These are phyloP conservation scores for Ustilago loliicola DNA, from an alignment of 1,284 basidiomycete species.

Conservation along the genomic window DNA sequence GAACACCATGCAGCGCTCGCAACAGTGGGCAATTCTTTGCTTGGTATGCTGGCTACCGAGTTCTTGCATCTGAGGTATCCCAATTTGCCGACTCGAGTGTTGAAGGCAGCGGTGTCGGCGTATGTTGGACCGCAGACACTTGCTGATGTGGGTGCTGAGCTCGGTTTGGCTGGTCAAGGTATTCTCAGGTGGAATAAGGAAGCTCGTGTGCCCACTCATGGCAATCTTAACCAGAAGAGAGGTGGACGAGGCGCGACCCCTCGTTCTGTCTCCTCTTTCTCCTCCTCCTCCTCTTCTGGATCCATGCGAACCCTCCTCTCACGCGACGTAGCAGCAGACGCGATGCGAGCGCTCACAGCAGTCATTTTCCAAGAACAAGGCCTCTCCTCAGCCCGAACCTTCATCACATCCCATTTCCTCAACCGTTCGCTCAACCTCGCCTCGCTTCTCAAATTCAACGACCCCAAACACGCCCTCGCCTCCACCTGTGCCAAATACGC, in stretches of 20 bases:
- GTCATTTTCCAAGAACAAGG: constrained; percentile 74
- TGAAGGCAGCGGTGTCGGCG: constrained; percentile 90
- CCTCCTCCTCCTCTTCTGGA: neutral
- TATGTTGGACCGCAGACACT: constrained; percentile 89
- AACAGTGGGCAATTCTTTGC: constrained; percentile 85
- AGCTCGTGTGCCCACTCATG: constrained; percentile 65
- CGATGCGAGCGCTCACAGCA: constrained; percentile 74
- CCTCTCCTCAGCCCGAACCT: constrained; percentile 45
- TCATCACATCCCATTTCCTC: constrained; percentile 55
- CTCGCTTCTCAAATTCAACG: constrained; percentile 83
- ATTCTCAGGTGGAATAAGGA: constrained; percentile 72
- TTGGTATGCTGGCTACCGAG: constrained; percentile 92
- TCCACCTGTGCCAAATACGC: constrained; percentile 68
- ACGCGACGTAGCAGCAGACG: constrained; percentile 68
- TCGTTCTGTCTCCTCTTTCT: neutral
- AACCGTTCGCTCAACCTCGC: constrained; percentile 75
- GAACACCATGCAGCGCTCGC: constrained; percentile 83
- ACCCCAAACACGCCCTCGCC: constrained; percentile 70
- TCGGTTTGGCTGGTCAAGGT: constrained; percentile 64
- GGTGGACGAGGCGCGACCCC: constrained; percentile 15
- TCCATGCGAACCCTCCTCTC: constrained; percentile 47
- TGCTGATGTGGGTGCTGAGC: constrained; percentile 81
- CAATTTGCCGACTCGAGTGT: constrained; percentile 87
- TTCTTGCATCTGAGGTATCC: constrained; percentile 86
- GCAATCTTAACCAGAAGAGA: constrained; percentile 26